Evolutionary conservation across 75 land plant genomes (phyloP), one percentile per base, ranked within the genome.

Genomic region (Larix kaempferi): DNA sequence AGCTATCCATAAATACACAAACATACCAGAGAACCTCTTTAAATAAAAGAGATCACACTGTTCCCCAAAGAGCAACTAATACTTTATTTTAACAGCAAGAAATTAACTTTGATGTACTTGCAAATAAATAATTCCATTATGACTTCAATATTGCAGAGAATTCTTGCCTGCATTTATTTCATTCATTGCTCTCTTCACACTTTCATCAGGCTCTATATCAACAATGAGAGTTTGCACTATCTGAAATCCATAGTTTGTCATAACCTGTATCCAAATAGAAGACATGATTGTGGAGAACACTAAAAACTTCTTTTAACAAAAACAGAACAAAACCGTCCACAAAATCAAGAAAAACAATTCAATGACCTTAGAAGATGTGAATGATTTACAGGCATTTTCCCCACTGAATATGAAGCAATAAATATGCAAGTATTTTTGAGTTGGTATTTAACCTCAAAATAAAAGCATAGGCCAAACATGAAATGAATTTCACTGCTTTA

Each of bases 141-240:
- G 54, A 49, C 12, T 49, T 49, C 13, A 49, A 49, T 49, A 60
- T 21, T 2, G 62, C 21, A 60, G 5, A 60, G 23, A 60, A 60
- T 16, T 17, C 84, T 74, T 61, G 76, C 91, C 91, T 76, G 91
- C 90, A 81, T 92, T 92, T 56, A 92, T 90, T 79, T 89, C 90
- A 78, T 89, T 89, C 91, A 89, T 89, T 49, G 91, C 91, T 69
- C 82, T 76, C 79, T 85, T 85, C 27, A 89, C 91, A 58, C 59
- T 77, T 13, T 62, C 62, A 78, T 82, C 91, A 19, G 91, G 90
- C 29, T 84, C 82, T 73, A 88, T 80, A 77, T 89, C 91, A 16
- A 88, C 84, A 41, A 88, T 89, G 7, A 89, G 82, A 25, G 89
- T 89, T 80, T 92, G 95, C 71, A 88, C 93, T 63, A 91, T 92